phyloP scores from a whole-genome alignment of 192 early-diverging fungal genomes.

The Neocallimastix lanati region DNA sequence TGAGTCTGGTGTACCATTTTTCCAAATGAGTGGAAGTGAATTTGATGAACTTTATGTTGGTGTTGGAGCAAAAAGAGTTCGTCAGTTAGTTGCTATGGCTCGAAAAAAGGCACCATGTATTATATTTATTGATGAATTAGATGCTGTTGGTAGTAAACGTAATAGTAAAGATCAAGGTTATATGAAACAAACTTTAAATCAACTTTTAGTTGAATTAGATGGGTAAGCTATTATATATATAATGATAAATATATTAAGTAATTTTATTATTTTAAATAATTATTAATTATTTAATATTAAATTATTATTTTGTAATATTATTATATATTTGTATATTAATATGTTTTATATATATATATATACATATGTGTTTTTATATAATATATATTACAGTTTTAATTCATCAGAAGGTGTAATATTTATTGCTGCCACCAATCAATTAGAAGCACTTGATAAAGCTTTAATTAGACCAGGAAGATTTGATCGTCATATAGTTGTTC shows the following conservation, averaged over 20 bases:
- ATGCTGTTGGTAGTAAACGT: slow-evolving; percentile 89
- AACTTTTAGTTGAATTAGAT: slow-evolving; percentile 95
- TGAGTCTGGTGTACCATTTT: slow-evolving; percentile 94
- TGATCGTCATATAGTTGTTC: slow-evolving; percentile 83
- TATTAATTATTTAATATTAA: no score
- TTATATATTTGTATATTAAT: no score
- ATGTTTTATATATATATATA: no score
- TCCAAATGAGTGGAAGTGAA: slow-evolving; percentile 95
- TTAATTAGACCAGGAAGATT: slow-evolving; percentile 93
- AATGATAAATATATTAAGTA: no score
- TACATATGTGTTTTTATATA: no score
- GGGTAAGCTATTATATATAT: no score
- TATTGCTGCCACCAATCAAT: slow-evolving; percentile 97
- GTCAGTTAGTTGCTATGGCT: slow-evolving; percentile 57
- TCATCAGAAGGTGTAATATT: slow-evolving; percentile 90
- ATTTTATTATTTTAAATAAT: no score
- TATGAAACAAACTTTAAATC: slow-evolving; percentile 97
- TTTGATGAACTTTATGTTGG: slow-evolving; percentile 99
- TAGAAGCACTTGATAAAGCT: slow-evolving; percentile 91
- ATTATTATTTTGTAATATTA: no score
- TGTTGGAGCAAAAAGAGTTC: slow-evolving; percentile 71
- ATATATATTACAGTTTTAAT: slow-evolving; percentile 34
- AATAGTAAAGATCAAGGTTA: slow-evolving; percentile 85
- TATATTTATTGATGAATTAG: slow-evolving; percentile 98
- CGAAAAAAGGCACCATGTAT: slow-evolving; percentile 61